Evolutionary conservation across 2,329 filamentous ascomycete species (phyloP), one percentile per base, ranked within the genome.

Genomic region (Pyricularia sp.): DNA sequence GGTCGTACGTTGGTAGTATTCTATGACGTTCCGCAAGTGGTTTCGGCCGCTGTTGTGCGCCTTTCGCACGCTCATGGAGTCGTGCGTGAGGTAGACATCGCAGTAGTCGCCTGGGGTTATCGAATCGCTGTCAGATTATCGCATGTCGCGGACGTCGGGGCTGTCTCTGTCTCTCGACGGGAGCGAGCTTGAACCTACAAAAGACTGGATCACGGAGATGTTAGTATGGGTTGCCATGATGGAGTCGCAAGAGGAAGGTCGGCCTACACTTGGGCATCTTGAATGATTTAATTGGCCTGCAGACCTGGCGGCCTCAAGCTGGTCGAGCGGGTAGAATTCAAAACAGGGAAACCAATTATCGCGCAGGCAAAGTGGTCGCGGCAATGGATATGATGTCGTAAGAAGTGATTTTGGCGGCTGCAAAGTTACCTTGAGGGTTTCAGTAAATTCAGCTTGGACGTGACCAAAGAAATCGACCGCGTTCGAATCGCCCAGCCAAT

Each of bases 61-160:
- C 84, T 98, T 98, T 76, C 95, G 94, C 81, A 99, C 95, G 82
- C 93, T 97, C 94, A 98, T 98, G 64, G 93, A 97, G 86, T 99
- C 95, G 86, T 99, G 95, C 74, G 95, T 99, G 75, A 99, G 91
- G 86, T 99, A 99, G 80, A 99, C 95, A 91, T 99, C 95, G 87
- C 95, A 99, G 82, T 99, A 99, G 81, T 99, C 95, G 86, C 73
- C 90, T 92, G 77, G 11, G 11, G 66, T 33, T 26, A 42, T 26
- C 59, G 58, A 63, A 42, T 25, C 31, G 23, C 14, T 28, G 61
- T 66, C 65, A 68, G 66, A 28, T 55, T 2, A 63, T 26, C 14
- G 33, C 14, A 17, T 7, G 31, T 42, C 4, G 33, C 7, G 36
- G 31, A 11, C 17, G 58, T 73, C 72, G 67, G 23, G 31, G 3